phyloP scores from a whole-genome alignment of 352 stramenopile species.

The Pythium brachiatum region DNA sequence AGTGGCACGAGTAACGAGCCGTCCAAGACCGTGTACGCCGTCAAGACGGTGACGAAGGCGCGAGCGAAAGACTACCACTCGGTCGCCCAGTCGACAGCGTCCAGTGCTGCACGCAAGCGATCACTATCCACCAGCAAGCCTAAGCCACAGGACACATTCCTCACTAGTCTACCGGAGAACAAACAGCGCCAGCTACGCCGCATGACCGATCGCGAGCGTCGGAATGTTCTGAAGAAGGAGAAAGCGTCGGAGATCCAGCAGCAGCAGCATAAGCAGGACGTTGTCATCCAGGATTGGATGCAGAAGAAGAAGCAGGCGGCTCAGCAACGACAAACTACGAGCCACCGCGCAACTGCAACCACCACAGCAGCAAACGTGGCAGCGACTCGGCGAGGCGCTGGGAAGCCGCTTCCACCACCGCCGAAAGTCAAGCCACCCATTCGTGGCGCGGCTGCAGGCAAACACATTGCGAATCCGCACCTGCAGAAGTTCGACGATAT shows the following conservation, averaged over 20 bases:
- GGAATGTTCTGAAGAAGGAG: slow-evolving; percentile 56
- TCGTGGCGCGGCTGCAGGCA: slow-evolving; percentile 49
- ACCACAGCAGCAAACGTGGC: not conserved
- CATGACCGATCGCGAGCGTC: slow-evolving; percentile 63
- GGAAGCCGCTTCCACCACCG: slow-evolving; percentile 28
- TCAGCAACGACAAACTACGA: slow-evolving; percentile 46
- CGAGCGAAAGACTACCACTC: slow-evolving; percentile 13
- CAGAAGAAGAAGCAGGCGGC: slow-evolving; percentile 63
- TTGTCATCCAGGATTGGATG: slow-evolving; percentile 74
- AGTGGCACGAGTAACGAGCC: slow-evolving; percentile 39
- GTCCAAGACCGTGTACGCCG: slow-evolving; percentile 51
- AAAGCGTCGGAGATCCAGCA: slow-evolving; percentile 37
- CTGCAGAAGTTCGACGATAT: slow-evolving; percentile 67
- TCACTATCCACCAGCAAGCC: slow-evolving; percentile 21
- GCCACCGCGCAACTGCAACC: slow-evolving; percentile 23
- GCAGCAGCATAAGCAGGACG: slow-evolving; percentile 53
- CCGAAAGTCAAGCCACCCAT: slow-evolving; percentile 44
- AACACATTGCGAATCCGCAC: slow-evolving; percentile 53
- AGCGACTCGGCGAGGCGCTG: slow-evolving; percentile 9
- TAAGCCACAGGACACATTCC: slow-evolving; percentile 42
- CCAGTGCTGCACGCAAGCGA: slow-evolving; percentile 32
- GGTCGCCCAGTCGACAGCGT: slow-evolving; percentile 11
- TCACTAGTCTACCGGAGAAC: slow-evolving; percentile 57
- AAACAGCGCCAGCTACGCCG: slow-evolving; percentile 59
- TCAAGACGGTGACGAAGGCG: slow-evolving; percentile 32